Conservation (phyloP, 176 grass and related monocot genomes). For the Oryza glaberrima region DNA sequence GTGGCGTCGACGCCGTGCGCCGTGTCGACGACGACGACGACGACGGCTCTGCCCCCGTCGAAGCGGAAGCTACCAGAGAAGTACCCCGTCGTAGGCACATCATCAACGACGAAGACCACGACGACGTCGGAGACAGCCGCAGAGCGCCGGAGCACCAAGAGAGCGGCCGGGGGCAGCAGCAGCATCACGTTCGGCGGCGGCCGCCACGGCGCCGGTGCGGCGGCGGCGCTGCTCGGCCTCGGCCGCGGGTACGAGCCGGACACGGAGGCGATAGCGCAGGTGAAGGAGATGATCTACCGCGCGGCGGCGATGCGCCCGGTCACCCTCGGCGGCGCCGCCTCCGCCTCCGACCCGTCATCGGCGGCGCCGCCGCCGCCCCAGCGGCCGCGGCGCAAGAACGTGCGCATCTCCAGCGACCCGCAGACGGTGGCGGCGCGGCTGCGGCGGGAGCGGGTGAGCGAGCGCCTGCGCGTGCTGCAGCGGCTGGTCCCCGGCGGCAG, state of each 20-base stretch:
- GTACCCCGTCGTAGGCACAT: background rate
- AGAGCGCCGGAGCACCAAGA: constrained; percentile 5
- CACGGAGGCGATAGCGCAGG: constrained; percentile 46
- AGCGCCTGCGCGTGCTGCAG: constrained; percentile 69
- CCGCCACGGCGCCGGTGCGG: background rate
- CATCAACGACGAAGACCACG: background rate
- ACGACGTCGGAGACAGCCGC: background rate
- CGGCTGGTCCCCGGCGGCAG: constrained; percentile 79
- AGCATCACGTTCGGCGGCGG: constrained; percentile 52
- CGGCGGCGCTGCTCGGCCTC: too few species aligned
- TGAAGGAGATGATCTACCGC: constrained; percentile 81
- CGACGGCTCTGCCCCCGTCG: background rate
- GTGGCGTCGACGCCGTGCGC: constrained; percentile 42
- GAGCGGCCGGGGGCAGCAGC: constrained; percentile 5
- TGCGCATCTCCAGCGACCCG: constrained; percentile 62
- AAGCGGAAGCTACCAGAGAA: constrained; percentile 24
- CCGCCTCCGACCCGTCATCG: background rate
- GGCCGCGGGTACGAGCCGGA: constrained; percentile 36
- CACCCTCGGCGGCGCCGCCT: constrained; percentile 40
- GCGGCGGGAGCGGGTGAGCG: constrained; percentile 67
- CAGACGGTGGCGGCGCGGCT: constrained; percentile 70
- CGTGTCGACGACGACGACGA: background rate
- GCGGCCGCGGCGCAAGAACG: constrained; percentile 59
- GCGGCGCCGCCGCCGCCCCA: constrained; percentile 22
- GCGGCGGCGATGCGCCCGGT: constrained; percentile 83